A percentile compares a stretch with the other conserved stretches of the same genome.
These are phyloP conservation scores for Vitellaria paradoxa DNA, from an alignment of 179 eudicot genomes.

Conservation along the genomic window DNA sequence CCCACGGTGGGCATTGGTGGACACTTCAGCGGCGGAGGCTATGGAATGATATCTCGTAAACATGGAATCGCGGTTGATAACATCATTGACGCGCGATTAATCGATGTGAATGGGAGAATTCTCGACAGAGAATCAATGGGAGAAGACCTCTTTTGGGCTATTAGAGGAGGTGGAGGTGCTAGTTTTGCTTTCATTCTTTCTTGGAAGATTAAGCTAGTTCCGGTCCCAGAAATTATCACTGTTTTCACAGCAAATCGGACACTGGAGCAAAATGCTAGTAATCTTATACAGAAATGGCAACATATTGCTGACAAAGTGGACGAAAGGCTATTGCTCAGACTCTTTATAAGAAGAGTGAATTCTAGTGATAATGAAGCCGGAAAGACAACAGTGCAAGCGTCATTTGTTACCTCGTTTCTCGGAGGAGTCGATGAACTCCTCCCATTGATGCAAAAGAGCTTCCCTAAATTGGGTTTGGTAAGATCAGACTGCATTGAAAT, in stretches of 20 bases:
- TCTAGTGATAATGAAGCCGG: neutral
- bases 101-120: conserved; percentile 2
- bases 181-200: conserved; percentile 4
- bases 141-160: conserved; percentile 15
- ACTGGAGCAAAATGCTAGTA: neutral
- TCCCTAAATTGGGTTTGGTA: conserved; percentile 11
- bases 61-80: conserved; percentile 11
- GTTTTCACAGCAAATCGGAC: neutral
- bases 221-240: conserved; percentile 3
- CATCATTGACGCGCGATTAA: conserved; percentile 5
- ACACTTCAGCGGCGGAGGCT: conserved; percentile 17
- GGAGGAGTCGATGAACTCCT: conserved; percentile 19
- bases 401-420: conserved; percentile 14
- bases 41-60: neutral
- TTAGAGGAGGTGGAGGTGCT: conserved; percentile 13
- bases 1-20: conserved; percentile 18
- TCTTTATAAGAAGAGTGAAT: neutral
- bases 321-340: neutral
- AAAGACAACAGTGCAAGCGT: conserved; percentile 2
- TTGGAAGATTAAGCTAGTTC: conserved; percentile 4
- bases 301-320: neutral
- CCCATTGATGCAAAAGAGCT: conserved; percentile 14
- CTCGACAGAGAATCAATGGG: conserved; percentile 9
- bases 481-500: conserved; percentile 12
- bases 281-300: conserved; percentile 6